Percentiles rank a stretch among this genome's conserved stretches.
Evolutionary conservation across 176 grass and related monocot species (phyloP).

Genomic region (Typha latifolia): DNA sequence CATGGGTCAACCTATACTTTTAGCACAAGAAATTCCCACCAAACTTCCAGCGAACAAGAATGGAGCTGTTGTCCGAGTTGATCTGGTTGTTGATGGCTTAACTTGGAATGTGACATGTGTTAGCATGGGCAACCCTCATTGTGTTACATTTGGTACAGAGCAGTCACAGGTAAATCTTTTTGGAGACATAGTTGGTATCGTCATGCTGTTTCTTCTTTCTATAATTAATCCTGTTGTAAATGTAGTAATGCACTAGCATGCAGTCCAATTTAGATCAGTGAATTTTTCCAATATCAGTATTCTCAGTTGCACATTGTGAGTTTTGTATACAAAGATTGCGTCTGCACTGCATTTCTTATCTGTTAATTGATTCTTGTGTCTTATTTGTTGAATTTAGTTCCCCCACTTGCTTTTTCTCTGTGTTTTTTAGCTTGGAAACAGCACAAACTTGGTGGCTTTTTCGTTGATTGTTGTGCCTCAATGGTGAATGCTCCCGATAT

Average conservation of each 20-base stretch:
- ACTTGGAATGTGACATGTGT: constrained; percentile 93
- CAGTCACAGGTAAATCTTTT: constrained; percentile 40
- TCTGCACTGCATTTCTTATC: no score
- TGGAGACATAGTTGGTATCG: background rate
- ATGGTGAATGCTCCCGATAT: constrained; percentile 22
- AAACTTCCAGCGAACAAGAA: constrained; percentile 57
- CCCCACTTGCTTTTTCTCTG: background rate
- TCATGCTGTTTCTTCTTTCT: no score
- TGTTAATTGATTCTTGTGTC: no score
- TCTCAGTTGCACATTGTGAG: no score
- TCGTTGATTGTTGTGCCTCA: constrained; percentile 1
- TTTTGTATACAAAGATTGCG: no score
- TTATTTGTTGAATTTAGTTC: no score
- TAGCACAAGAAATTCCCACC: constrained; percentile 66
- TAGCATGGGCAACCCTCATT: constrained; percentile 99
- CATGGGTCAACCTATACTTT: constrained; percentile 82
- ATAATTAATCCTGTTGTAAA: no score
- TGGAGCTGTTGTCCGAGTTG: constrained; percentile 56
- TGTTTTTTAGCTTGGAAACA: constrained; percentile 10
- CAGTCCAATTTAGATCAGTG: no score
- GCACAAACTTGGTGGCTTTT: background rate
- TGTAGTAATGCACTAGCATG: no score
- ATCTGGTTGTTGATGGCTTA: constrained; percentile 58
- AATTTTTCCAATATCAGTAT: no score
- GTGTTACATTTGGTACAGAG: constrained; percentile 64